Percentiles rank a stretch among this genome's conserved stretches.
Conservation (phyloP, 192 early-diverging fungal species). For the Chytriomyces sp. region DNA sequence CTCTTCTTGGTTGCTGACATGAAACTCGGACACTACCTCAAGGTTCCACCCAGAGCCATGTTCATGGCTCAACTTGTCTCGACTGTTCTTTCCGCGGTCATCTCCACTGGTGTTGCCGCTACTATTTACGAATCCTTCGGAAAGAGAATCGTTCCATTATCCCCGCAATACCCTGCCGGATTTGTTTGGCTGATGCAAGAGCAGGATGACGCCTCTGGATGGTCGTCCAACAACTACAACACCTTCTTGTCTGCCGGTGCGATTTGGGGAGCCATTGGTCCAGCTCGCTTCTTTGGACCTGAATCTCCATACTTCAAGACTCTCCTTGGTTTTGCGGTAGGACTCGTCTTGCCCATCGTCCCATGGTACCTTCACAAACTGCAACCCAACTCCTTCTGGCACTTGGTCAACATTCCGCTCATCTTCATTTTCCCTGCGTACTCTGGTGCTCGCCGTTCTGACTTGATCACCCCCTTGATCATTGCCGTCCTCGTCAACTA, state of each 20-base stretch:
- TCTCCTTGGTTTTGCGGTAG: slow-evolving; percentile 31
- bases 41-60: slow-evolving; percentile 69
- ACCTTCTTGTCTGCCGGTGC: slow-evolving; percentile 53
- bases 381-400: background rate
- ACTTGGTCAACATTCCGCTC: slow-evolving; percentile 11
- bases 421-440: slow-evolving; percentile 9
- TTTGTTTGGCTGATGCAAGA: background rate
- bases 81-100: slow-evolving; percentile 43
- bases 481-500: slow-evolving; percentile 11
- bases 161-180: slow-evolving; percentile 60
- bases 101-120: background rate
- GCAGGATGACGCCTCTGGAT: slow-evolving; percentile 11
- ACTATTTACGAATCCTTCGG: slow-evolving; percentile 21
- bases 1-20: slow-evolving; percentile 73
- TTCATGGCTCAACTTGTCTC: slow-evolving; percentile 57
- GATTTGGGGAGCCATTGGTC: slow-evolving; percentile 63
- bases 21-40: slow-evolving; percentile 80
- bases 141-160: slow-evolving; percentile 38
- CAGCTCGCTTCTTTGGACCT: slow-evolving; percentile 39
- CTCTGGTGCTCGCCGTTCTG: background rate
- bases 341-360: slow-evolving; percentile 27
- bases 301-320: slow-evolving; percentile 32
- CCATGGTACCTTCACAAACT: slow-evolving; percentile 30
- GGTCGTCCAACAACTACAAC: slow-evolving; percentile 19
- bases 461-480: slow-evolving; percentile 22